Percentiles rank a stretch among this genome's conserved stretches.
Conservation (phyloP, 2,329 filamentous ascomycete genomes). For the Grosmannia clavigera region DNA sequence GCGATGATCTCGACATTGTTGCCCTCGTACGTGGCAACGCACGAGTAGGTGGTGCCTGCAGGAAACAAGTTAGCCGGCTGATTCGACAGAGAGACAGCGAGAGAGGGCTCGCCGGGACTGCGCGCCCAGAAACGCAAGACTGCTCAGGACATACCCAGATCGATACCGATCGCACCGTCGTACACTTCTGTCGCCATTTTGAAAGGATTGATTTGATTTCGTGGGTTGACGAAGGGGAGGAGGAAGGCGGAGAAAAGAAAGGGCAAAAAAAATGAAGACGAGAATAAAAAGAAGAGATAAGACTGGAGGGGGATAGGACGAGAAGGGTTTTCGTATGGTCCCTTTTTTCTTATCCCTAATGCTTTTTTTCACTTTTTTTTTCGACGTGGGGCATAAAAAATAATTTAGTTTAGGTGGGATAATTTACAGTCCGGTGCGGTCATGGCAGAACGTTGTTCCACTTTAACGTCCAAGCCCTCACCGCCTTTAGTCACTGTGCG, state of each 20-base stretch:
- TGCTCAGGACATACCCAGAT: constrained; percentile 63
- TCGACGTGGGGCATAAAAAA: constrained; percentile 10
- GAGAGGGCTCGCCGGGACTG: neutral
- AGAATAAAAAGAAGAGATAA: neutral
- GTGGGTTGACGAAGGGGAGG: neutral
- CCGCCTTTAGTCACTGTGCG: neutral
- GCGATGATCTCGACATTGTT: constrained; percentile 99
- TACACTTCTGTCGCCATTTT: constrained; percentile 97
- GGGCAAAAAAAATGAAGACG: constrained; percentile 2
- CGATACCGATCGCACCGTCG: constrained; percentile 99
- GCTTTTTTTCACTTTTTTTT: constrained; percentile 8
- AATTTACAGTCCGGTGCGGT: neutral
- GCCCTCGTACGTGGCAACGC: constrained; percentile 98
- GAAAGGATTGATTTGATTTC: neutral
- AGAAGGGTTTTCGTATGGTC: neutral
- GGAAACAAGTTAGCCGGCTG: constrained; percentile 1
- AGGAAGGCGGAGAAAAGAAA: neutral
- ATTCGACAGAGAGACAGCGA: constrained; percentile 10
- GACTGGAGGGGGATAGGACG: neutral
- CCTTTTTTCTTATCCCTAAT: constrained; percentile 7
- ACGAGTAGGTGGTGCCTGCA: constrained; percentile 96
- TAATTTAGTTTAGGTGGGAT: neutral
- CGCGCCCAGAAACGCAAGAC: no score
- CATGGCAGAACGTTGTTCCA: constrained; percentile 9
- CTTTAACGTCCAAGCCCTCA: neutral